These are phyloP conservation scores for Aquilaria yunnanensis DNA, from an alignment of 345 rosid genomes.

Conservation along the genomic window DNA sequence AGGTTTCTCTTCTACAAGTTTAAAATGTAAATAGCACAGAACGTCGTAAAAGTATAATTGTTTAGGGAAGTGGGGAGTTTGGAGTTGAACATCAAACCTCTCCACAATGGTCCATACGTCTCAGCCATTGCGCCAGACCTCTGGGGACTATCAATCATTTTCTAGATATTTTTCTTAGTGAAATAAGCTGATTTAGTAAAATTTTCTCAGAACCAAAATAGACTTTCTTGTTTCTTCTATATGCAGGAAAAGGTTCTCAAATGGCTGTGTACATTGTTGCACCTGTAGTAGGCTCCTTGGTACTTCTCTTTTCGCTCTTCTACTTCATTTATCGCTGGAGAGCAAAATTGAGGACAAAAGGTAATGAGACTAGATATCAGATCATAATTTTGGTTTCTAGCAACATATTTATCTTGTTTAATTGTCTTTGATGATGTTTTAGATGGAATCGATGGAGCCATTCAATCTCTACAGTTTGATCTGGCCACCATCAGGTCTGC, in stretches of 20 bases:
- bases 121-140: no score
- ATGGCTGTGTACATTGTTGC: constrained; percentile 1
- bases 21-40: no score
- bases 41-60: no score
- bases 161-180: no score
- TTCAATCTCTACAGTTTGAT: constrained; percentile 12
- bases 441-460: neutral
- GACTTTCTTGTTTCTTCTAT: neutral
- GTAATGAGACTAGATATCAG: neutral
- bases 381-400: neutral
- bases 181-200: no score
- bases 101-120: no score
- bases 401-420: neutral
- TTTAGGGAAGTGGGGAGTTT: no score
- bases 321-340: neutral
- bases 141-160: no score
- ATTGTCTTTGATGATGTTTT: neutral
- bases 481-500: constrained; percentile 4
- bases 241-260: neutral
- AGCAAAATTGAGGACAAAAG: constrained; percentile 4
- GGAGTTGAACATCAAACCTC: no score
- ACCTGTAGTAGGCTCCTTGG: constrained; percentile 1
- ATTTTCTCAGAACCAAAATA: neutral
- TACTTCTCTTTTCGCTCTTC: neutral
- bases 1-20: no score